These are phyloP conservation scores for Datisca glomerata DNA, from an alignment of 306 rosid species.

Conservation along the genomic window DNA sequence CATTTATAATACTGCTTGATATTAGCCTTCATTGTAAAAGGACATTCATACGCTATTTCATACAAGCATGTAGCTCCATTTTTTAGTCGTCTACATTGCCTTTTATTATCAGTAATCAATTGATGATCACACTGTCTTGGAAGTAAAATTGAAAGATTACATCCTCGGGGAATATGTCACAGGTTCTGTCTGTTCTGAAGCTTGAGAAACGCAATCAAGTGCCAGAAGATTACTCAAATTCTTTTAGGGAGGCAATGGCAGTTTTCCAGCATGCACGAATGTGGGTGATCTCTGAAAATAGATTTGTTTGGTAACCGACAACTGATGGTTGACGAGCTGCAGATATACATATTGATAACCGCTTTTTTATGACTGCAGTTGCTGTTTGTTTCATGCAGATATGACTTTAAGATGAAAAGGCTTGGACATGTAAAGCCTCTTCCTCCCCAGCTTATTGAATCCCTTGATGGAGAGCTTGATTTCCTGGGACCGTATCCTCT, in stretches of 20 bases:
- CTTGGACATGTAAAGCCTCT: constrained; percentile 72
- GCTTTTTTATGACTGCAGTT: too few species aligned
- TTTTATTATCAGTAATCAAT: too few species aligned
- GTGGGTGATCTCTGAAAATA: constrained; percentile 19
- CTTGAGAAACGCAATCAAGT: constrained; percentile 47
- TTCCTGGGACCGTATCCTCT: constrained; percentile 96
- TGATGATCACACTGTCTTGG: too few species aligned
- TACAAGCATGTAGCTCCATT: too few species aligned
- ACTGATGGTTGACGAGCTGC: too few species aligned
- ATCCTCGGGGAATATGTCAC: constrained; percentile 16
- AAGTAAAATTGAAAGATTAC: too few species aligned
- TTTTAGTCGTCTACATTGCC: too few species aligned
- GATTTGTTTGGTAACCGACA: too few species aligned
- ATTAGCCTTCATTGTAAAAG: too few species aligned
- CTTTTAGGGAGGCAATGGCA: constrained; percentile 66
- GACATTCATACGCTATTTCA: too few species aligned
- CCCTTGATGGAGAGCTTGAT: constrained; percentile 45
- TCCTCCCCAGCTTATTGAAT: constrained; percentile 35
- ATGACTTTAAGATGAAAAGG: constrained; percentile 44
- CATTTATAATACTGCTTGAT: too few species aligned
- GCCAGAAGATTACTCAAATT: constrained; percentile 66
- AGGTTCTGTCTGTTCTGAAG: constrained; percentile 78
- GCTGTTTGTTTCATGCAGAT: constrained; percentile 37
- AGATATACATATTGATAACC: too few species aligned
- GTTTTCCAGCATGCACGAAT: constrained; percentile 87